Conservation (phyloP, 257 asterid genomes). For the Penstemon barbatus region DNA sequence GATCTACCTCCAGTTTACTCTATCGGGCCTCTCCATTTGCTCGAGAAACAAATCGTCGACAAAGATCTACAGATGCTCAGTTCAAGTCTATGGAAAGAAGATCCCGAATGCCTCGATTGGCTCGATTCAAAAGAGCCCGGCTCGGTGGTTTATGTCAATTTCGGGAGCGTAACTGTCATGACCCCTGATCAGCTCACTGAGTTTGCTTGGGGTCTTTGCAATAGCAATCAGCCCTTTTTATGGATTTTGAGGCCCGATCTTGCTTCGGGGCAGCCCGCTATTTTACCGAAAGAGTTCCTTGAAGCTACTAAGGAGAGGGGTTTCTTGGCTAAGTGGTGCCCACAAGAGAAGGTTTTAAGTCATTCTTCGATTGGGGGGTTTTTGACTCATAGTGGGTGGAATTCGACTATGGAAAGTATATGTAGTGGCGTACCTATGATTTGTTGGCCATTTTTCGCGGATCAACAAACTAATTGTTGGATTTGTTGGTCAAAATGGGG, state of each 20-base stretch:
- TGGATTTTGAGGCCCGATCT: conserved; percentile 64
- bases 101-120: conserved; percentile 47
- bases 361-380: conserved; percentile 59
- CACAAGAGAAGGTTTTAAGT: conserved; percentile 52
- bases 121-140: conserved; percentile 39
- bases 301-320: conserved; percentile 43
- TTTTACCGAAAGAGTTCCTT: conserved; percentile 35
- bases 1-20: conserved; percentile 45
- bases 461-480: conserved; percentile 60
- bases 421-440: conserved; percentile 55
- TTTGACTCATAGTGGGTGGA: conserved; percentile 65
- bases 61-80: conserved; percentile 24
- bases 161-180: conserved; percentile 50
- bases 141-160: conserved; percentile 50
- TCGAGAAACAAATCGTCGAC: conserved; percentile 24
- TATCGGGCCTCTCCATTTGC: conserved; percentile 55
- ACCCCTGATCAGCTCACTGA: conserved; percentile 44
- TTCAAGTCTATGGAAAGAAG: conserved; percentile 62
- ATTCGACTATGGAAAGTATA: conserved; percentile 22
- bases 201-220: conserved; percentile 62
- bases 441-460: conserved; percentile 66
- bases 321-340: conserved; percentile 47
- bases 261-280: conserved; percentile 36
- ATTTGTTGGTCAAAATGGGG: conserved; percentile 43
- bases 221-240: conserved; percentile 39